phyloP scores from a whole-genome alignment of 2,329 filamentous ascomycete species.

The Stachybotrys chartarum region DNA sequence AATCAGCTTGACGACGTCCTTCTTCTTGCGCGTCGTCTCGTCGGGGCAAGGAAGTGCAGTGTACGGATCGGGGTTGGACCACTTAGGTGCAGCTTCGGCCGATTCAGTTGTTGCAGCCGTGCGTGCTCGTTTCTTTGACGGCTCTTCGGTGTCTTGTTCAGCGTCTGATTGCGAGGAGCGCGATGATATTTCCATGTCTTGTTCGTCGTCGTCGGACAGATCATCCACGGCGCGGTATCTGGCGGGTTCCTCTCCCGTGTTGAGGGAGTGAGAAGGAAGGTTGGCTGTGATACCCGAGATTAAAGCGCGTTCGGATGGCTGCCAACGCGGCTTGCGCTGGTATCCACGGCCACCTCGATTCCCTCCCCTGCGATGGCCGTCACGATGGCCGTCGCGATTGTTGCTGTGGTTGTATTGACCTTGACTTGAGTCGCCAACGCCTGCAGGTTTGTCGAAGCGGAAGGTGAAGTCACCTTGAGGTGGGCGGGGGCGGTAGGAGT shows the following conservation, averaged over 20 bases:
- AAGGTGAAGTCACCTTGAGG: conserved; percentile 50
- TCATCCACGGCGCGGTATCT: conserved; percentile 51
- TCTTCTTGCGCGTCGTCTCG: conserved; percentile 65
- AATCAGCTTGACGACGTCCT: conserved; percentile 84
- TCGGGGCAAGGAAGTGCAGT: conserved; percentile 77
- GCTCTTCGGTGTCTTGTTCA: conserved; percentile 26
- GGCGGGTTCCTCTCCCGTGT: conserved; percentile 34
- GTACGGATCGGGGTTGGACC: conserved; percentile 96
- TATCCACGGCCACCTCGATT: conserved; percentile 13
- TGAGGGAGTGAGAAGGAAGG: conserved; percentile 38
- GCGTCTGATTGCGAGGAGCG: conserved; percentile 16
- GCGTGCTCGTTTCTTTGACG: conserved; percentile 27
- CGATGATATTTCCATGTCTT: conserved; percentile 56
- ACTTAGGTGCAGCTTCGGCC: conserved; percentile 58
- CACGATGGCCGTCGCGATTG: conserved; percentile 14
- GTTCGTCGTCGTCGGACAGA: conserved; percentile 56
- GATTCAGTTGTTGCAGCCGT: conserved; percentile 20
- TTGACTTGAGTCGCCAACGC: conserved; percentile 30
- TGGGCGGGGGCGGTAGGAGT: conserved; percentile 22
- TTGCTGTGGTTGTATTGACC: conserved; percentile 9
- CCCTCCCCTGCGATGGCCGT: too few relatives aligned
- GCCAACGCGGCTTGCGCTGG: conserved; percentile 20
- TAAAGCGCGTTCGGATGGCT: conserved; percentile 41
- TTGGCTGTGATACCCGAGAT: conserved; percentile 34
- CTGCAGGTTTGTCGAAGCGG: conserved; percentile 42